Conservation (phyloP, 2,329 filamentous ascomycete species). For the Aspergillus sp. region DNA sequence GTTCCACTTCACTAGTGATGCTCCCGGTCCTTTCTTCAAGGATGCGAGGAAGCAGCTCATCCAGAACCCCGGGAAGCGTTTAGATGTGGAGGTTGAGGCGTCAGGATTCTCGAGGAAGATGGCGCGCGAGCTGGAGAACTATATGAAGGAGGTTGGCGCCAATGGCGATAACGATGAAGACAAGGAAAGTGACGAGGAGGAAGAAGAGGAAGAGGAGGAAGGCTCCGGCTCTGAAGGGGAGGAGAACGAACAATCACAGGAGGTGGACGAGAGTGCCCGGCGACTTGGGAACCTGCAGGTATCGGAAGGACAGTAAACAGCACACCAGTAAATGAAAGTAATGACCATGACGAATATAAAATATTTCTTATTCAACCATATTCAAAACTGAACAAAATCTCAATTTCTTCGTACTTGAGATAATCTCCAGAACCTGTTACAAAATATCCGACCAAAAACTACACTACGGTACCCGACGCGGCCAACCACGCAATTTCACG, state of each 20-base stretch:
- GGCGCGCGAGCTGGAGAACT: constrained; percentile 87
- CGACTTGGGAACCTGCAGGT: constrained; percentile 36
- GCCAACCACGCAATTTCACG: constrained; percentile 34
- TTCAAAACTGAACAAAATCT: too few species aligned
- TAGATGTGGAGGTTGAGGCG: constrained; percentile 88
- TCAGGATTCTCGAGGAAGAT: constrained; percentile 97
- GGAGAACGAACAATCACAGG: constrained; percentile 20
- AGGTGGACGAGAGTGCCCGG: constrained; percentile 20
- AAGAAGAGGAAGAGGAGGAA: not conserved
- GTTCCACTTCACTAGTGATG: constrained; percentile 82
- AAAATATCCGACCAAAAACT: not conserved
- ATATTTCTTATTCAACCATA: not conserved
- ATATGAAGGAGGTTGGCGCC: constrained; percentile 73
- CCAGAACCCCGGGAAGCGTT: constrained; percentile 64
- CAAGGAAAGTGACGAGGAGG: constrained; percentile 33
- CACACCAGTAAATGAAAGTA: constrained; percentile 25
- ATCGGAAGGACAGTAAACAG: constrained; percentile 26
- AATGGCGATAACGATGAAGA: constrained; percentile 43
- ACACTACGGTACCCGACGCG: constrained; percentile 36
- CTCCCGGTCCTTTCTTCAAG: constrained; percentile 80
- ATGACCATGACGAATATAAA: constrained; percentile 26
- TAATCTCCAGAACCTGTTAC: not conserved
- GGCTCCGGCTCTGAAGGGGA: constrained; percentile 25
- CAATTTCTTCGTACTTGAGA: not conserved
- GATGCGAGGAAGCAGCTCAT: constrained; percentile 73